phyloP scores from a whole-genome alignment of 2,329 filamentous ascomycete species.

The Cercospora sp. region DNA sequence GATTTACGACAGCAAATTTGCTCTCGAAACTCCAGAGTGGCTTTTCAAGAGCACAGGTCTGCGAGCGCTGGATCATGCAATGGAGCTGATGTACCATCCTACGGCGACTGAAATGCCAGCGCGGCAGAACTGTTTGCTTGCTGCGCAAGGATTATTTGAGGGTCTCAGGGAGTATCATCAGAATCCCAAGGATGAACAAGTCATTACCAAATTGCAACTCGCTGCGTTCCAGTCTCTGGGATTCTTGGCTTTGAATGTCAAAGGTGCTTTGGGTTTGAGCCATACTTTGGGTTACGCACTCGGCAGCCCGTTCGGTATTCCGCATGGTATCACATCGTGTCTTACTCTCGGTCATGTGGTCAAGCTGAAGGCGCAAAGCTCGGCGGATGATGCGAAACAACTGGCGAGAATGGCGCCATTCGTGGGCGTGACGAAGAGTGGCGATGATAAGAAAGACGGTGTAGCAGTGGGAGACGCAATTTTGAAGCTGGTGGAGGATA shows the following conservation, averaged over 20 bases:
- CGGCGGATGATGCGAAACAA: constrained; percentile 48
- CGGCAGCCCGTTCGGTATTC: constrained; percentile 57
- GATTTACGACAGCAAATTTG: constrained; percentile 57
- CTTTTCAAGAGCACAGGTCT: constrained; percentile 56
- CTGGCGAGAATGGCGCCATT: constrained; percentile 49
- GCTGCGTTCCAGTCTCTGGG: constrained; percentile 54
- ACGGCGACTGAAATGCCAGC: constrained; percentile 54
- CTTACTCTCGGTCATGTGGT: constrained; percentile 57
- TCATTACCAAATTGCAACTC: constrained; percentile 54
- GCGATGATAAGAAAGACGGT: constrained; percentile 47
- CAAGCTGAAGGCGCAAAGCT: constrained; percentile 51
- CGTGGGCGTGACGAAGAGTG: constrained; percentile 43
- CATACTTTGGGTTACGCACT: constrained; percentile 51
- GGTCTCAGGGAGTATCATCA: constrained; percentile 51
- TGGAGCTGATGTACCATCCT: constrained; percentile 56
- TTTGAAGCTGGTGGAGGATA: constrained; percentile 44
- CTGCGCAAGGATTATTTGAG: constrained; percentile 51
- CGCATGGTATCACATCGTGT: constrained; percentile 58
- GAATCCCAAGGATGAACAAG: constrained; percentile 49
- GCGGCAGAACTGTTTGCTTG: constrained; percentile 47
- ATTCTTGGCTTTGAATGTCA: constrained; percentile 53
- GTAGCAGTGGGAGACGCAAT: constrained; percentile 48
- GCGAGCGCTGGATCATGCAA: constrained; percentile 57
- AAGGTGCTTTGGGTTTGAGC: constrained; percentile 52
- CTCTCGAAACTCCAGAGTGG: constrained; percentile 51